phyloP scores from a whole-genome alignment of 2,329 filamentous ascomycete genomes.

The Beauveria scarabaeidicola region DNA sequence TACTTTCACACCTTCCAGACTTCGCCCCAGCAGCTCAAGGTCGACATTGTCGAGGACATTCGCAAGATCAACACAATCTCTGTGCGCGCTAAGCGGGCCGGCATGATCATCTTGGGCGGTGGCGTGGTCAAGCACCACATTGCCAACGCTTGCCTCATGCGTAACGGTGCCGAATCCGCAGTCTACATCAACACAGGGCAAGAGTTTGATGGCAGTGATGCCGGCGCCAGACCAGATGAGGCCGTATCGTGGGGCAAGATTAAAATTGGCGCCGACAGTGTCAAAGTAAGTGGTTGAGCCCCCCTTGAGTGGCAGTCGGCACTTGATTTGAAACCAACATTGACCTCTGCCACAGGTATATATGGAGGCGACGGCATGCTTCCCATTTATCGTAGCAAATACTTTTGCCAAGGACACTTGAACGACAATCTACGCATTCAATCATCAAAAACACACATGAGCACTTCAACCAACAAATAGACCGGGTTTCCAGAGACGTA shows the following conservation, averaged over 20 bases:
- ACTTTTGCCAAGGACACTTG: constrained; percentile 51
- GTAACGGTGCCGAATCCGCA: constrained; percentile 91
- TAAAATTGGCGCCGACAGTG: constrained; percentile 74
- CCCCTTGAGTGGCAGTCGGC: background rate
- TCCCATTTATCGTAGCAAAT: constrained; percentile 58
- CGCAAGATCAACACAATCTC: constrained; percentile 87
- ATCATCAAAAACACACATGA: background rate
- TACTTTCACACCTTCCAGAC: constrained; percentile 97
- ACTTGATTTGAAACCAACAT: background rate
- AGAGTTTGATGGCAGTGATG: constrained; percentile 96
- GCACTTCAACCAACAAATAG: background rate
- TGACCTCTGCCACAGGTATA: constrained; percentile 40
- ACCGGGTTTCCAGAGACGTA: background rate
- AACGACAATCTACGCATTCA: constrained; percentile 10
- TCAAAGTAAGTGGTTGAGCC: constrained; percentile 57
- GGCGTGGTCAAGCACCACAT: constrained; percentile 98
- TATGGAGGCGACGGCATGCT: constrained; percentile 55
- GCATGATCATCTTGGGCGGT: constrained; percentile 92
- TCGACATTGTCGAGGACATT: constrained; percentile 93
- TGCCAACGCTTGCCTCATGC: constrained; percentile 94
- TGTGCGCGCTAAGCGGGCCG: constrained; percentile 75
- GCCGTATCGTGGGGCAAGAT: constrained; percentile 99
- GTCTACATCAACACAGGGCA: constrained; percentile 97
- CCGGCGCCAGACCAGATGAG: constrained; percentile 88
- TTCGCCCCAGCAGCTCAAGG: constrained; percentile 68